Base-by-base conservation (phyloP, 208 protist genomes). In the Crithidia thermophila region DNA sequence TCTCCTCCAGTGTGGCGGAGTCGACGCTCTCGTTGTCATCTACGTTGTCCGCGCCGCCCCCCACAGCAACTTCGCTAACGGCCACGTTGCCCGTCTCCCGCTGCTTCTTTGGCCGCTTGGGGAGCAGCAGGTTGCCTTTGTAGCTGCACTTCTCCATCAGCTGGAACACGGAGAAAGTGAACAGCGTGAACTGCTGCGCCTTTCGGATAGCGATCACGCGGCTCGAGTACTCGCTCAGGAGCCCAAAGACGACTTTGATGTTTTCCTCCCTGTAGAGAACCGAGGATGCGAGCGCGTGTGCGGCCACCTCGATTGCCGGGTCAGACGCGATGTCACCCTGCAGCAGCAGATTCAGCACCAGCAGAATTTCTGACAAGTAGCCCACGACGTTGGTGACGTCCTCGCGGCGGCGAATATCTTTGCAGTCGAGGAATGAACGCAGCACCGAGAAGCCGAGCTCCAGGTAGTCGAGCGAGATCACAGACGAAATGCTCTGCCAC, bases 61-160 rank as follows among this genome's bases (percentile, higher is more conserved):
- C 31, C 13, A 59, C 67, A 0, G 27, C 61, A 18, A 61, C 67
- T 34, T 83, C 79, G n/a, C 28, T 39, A 14, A 27, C 59, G 1
- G 13, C 16, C 3, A 46, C 64, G 20, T 34, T 20, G 7, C 45
- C 77, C 0, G 20, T 51, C 7, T 59, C 64, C n/a, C 58, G 68
- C 67, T 61, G 50, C 46, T 70, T 87, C 33, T 66, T 72, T 3
- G 61, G 43, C 5, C 76, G 67, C 60, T 91, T 91, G 0, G 88
- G 84, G 31, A 95, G 81, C 0, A 93, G 62, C 3, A 95, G 53
- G 50, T 56, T 79, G 16, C 90, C 90, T 39, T 87, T 73, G 75
- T 87, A 95, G 60, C 87, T 93, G 72, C 87, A 95, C 55, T 87
- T 85, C 39, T 95, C 90, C 79, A 95, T 91, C 33, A 95, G 70